Conservation (phyloP, 2,329 filamentous ascomycete species). For the Beauveria sp. region DNA sequence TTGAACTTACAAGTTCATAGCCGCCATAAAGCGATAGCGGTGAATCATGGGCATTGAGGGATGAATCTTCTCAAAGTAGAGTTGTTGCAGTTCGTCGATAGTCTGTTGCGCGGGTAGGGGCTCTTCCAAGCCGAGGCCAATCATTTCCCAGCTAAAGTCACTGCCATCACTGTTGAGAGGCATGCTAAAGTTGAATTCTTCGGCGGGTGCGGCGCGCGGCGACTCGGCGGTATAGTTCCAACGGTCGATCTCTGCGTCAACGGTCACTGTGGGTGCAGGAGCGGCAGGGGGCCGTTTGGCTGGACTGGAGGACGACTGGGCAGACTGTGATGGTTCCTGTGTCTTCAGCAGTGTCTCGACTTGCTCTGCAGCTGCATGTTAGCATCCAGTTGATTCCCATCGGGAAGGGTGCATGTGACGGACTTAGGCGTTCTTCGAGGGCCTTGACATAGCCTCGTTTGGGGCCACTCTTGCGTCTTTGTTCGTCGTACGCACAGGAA, state of each 20-base stretch:
- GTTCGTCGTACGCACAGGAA: constrained; percentile 83
- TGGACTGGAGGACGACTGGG: neutral
- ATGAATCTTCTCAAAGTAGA: constrained; percentile 89
- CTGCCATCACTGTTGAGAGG: constrained; percentile 42
- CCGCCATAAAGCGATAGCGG: constrained; percentile 75
- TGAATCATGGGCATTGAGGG: constrained; percentile 84
- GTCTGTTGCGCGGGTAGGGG: constrained; percentile 51
- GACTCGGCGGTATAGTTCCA: constrained; percentile 51
- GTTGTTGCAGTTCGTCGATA: constrained; percentile 79
- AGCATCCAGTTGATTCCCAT: constrained; percentile 9
- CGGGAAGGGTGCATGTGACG: constrained; percentile 24
- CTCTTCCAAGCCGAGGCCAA: constrained; percentile 51
- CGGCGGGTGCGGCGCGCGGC: constrained; percentile 38
- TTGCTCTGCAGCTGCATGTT: constrained; percentile 54
- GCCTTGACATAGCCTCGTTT: constrained; percentile 94
- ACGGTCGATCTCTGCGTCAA: constrained; percentile 41
- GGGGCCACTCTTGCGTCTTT: constrained; percentile 87
- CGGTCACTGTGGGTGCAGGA: constrained; percentile 27
- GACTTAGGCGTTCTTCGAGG: constrained; percentile 85
- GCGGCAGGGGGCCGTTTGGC: constrained; percentile 15
- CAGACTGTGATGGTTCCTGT: constrained; percentile 47
- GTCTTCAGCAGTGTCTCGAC: constrained; percentile 86
- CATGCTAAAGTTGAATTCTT: constrained; percentile 53
- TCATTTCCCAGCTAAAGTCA: constrained; percentile 73
- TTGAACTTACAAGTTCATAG: constrained; percentile 65